A percentile compares a stretch with the other conserved stretches of the same genome.
Evolutionary conservation across 805 yeast species (phyloP).

Genomic region (Lipomyces anomalus): DNA sequence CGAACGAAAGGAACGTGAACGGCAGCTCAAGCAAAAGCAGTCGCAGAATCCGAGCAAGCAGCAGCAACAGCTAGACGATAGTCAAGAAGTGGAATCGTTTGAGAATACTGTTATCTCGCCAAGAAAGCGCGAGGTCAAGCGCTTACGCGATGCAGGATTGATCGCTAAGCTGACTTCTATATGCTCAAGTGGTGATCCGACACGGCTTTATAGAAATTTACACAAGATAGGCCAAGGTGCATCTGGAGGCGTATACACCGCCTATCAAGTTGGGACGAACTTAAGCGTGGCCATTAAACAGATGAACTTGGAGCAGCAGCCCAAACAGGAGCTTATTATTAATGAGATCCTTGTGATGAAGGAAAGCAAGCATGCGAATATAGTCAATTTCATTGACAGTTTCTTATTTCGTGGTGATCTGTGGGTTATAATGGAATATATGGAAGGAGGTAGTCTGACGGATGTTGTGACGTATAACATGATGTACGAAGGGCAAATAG

Average conservation of each 20-base stretch:
- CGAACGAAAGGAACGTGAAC: too few relatives aligned
- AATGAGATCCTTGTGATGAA: constrained; percentile 96
- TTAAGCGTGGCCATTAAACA: constrained; percentile 86
- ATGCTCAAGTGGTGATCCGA: constrained; percentile 81
- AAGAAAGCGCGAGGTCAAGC: constrained; percentile 73
- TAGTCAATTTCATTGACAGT: constrained; percentile 89
- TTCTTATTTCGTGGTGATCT: constrained; percentile 61
- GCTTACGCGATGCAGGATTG: constrained; percentile 67
- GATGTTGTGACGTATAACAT: constrained; percentile 89
- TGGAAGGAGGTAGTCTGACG: constrained; percentile 98
- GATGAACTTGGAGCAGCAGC: constrained; percentile 91
- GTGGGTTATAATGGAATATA: constrained; percentile 98
- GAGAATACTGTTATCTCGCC: constrained; percentile 25
- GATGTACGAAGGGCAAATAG: constrained; percentile 81
- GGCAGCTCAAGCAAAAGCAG: too few relatives aligned
- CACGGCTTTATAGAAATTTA: constrained; percentile 49
- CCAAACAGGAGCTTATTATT: constrained; percentile 88
- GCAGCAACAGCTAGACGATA: not conserved
- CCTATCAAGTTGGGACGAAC: constrained; percentile 45
- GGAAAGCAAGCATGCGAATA: constrained; percentile 81
- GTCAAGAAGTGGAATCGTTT: not conserved
- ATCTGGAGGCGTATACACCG: constrained; percentile 93
- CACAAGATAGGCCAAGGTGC: constrained; percentile 97
- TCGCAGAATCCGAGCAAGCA: too few relatives aligned
- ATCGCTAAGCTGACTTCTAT: constrained; percentile 76